Conservation (phyloP, 2,329 filamentous ascomycete species). For the Gremmenia infestans region DNA sequence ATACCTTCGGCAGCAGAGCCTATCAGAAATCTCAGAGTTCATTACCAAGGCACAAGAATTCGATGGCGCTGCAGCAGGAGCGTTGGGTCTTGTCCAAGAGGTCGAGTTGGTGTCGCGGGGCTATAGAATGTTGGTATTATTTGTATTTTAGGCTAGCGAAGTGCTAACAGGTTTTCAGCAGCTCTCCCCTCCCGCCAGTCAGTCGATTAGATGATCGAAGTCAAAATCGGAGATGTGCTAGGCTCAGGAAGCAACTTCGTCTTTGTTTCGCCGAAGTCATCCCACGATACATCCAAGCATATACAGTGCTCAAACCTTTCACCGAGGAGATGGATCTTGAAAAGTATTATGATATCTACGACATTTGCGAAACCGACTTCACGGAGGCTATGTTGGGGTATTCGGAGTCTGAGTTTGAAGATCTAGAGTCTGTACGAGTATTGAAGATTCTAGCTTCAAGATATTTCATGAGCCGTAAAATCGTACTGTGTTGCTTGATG, state of each 20-base stretch:
- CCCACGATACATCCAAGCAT: slow-evolving; percentile 66
- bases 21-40: slow-evolving; percentile 63
- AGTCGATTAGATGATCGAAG: slow-evolving; percentile 81
- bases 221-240: slow-evolving; percentile 72
- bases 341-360: slow-evolving; percentile 88
- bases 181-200: slow-evolving; percentile 84
- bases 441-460: slow-evolving; percentile 78
- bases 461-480: slow-evolving; percentile 74
- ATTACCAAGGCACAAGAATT: slow-evolving; percentile 74
- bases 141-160: background rate
- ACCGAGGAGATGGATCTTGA: slow-evolving; percentile 79
- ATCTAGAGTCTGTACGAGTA: slow-evolving; percentile 70
- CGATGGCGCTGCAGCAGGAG: slow-evolving; percentile 70
- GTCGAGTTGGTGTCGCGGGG: slow-evolving; percentile 92
- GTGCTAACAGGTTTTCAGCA: slow-evolving; percentile 47
- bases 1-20: slow-evolving; percentile 68
- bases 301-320: slow-evolving; percentile 62
- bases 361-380: slow-evolving; percentile 69
- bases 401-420: slow-evolving; percentile 63
- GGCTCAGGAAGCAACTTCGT: slow-evolving; percentile 72
- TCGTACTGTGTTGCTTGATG: slow-evolving; percentile 83
- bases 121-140: slow-evolving; percentile 65
- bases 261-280: slow-evolving; percentile 66
- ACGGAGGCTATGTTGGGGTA: slow-evolving; percentile 63
- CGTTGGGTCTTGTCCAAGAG: slow-evolving; percentile 81